Base-by-base conservation (phyloP, 352 stramenopile genomes). In the Thraustochytrium striatum region DNA sequence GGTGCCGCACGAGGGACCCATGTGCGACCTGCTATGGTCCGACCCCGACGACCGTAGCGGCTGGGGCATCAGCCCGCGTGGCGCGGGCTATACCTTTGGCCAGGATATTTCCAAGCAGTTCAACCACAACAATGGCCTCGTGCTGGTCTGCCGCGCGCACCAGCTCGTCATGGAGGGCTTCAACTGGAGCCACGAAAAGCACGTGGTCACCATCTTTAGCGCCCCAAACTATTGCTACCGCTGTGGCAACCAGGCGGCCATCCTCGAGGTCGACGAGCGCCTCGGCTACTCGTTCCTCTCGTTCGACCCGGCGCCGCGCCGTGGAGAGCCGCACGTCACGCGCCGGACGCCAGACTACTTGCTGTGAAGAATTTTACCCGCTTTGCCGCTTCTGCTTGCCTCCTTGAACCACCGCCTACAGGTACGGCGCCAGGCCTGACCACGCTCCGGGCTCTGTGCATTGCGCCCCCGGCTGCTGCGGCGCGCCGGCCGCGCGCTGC, bases 11-110 rank as follows among this genome's bases (percentile, higher is more conserved):
- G 95, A 98, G 83, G 95, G 95, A 38, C 91, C 93, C 8, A 97
- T 99, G 92, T 98, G 95, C 84, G 95, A 98, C 88, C 86, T 99
- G 50, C 86, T 99, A 3, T 80, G 59, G 70, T 97, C 89, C 44
- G 95, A 99, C 87, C 95, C 95, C 3, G 93, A 98, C 82, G 91
- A 96, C 78, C 85, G 89, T 58, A 93, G 87, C 41, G 94, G 94
- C 57, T 98, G 94, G 94, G 94, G 93, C 79, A 96, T 98, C 70
- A 97, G 91, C 41, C 93, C 94, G 43, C 88, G 94, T 53, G 95
- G 86, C 41, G 90, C 91, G 8, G 92, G 92, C 36, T 97, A 95
- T 86, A 90, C 93, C 28, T 97, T 97, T 88, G 93, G 92, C n/a
- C 83, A 89, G 33, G 91, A 96, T 80, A 93, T 96, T 69, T 93